Conservation (phyloP, 1,139 yeast genomes). For the Geotrichum klebahnii region DNA sequence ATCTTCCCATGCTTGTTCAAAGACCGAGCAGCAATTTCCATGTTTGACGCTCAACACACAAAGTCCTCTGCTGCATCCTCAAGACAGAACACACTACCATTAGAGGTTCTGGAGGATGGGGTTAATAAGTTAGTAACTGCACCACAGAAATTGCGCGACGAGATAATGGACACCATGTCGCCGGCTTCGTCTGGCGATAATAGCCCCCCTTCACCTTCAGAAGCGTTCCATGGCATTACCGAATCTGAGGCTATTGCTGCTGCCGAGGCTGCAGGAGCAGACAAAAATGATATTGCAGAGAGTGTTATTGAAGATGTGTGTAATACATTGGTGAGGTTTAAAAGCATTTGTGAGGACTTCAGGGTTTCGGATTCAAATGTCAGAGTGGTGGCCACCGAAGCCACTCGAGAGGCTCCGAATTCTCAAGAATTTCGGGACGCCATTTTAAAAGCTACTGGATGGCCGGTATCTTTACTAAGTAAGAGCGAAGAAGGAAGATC, state of each 20-base stretch:
- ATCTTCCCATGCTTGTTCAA: slow-evolving; percentile 68
- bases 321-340: slow-evolving; percentile 57
- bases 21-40: slow-evolving; percentile 61
- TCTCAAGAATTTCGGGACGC: slow-evolving; percentile 52
- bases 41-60: slow-evolving; percentile 48
- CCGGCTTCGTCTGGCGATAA: slow-evolving; percentile 6
- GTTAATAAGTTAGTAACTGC: slow-evolving; percentile 19
- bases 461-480: slow-evolving; percentile 55
- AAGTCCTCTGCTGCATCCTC: slow-evolving; percentile 6
- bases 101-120: slow-evolving; percentile 37
- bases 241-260: slow-evolving; percentile 19
- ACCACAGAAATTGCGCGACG: slow-evolving; percentile 11
- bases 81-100: slow-evolving; percentile 7
- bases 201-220: slow-evolving; percentile 4
- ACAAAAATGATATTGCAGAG: slow-evolving; percentile 51
- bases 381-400: slow-evolving; percentile 62
- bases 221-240: background rate
- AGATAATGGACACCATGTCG: slow-evolving; percentile 19
- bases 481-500: slow-evolving; percentile 59
- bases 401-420: slow-evolving; percentile 60
- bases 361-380: slow-evolving; percentile 58
- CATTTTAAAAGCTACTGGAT: slow-evolving; percentile 52
- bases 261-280: slow-evolving; percentile 31
- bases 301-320: slow-evolving; percentile 54
- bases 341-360: slow-evolving; percentile 60